These are phyloP conservation scores for Lepidopterella palustris DNA, from an alignment of 495 filamentous ascomycete species.

Conservation along the genomic window DNA sequence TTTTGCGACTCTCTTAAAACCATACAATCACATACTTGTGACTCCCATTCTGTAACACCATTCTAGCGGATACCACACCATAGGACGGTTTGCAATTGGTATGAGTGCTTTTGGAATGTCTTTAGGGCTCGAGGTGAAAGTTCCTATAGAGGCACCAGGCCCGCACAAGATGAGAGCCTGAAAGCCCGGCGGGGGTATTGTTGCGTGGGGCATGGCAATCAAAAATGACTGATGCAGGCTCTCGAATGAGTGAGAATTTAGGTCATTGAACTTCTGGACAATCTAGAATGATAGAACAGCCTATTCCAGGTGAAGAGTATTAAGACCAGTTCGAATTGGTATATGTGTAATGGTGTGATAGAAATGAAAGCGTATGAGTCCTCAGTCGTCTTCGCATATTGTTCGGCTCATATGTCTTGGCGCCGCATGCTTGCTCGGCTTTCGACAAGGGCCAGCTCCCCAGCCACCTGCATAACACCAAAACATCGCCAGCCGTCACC, in stretches of 20 bases:
- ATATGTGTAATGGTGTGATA: neutral
- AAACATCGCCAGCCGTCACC: neutral
- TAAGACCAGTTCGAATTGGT: no score
- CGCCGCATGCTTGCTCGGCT: neutral
- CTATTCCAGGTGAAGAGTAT: no score
- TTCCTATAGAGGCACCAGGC: slow-evolving; percentile 81
- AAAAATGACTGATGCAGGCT: neutral
- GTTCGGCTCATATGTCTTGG: neutral
- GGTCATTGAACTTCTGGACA: no score
- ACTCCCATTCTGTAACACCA: slow-evolving; percentile 84
- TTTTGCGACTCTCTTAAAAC: neutral
- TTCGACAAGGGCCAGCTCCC: neutral
- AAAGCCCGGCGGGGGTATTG: slow-evolving; percentile 70
- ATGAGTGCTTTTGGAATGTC: slow-evolving; percentile 87
- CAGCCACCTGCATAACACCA: neutral
- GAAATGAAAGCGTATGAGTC: neutral
- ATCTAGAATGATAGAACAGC: no score
- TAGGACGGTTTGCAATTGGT: slow-evolving; percentile 88
- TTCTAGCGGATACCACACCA: slow-evolving; percentile 92
- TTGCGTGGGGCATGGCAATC: slow-evolving; percentile 58
- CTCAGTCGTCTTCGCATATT: no score
- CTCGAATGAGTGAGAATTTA: neutral
- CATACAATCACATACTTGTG: slow-evolving; percentile 49
- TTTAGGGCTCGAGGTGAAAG: slow-evolving; percentile 83
- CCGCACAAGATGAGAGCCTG: slow-evolving; percentile 92